These are phyloP conservation scores for Tuctoria greenei DNA, from an alignment of 176 grass and related monocot genomes.

Conservation along the genomic window DNA sequence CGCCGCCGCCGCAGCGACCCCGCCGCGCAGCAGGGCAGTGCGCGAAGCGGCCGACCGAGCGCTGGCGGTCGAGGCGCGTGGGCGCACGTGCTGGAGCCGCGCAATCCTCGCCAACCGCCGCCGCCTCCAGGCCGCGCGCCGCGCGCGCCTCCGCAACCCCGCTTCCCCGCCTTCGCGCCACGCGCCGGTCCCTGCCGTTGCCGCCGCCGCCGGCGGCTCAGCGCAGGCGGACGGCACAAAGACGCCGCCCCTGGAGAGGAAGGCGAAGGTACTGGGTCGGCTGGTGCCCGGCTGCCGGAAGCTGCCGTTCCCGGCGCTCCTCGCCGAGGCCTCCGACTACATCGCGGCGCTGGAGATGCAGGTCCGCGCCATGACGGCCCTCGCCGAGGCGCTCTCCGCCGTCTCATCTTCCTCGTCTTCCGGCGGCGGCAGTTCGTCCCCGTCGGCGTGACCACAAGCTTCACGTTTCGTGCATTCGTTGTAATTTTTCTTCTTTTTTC, in stretches of 20 bases:
- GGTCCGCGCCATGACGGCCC: conserved; percentile 75
- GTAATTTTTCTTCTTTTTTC: conserved; percentile 38
- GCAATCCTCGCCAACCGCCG: conserved; percentile 62
- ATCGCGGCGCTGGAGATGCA: conserved; percentile 94
- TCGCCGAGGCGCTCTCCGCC: conserved; percentile 68
- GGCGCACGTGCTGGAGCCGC: conserved; percentile 80
- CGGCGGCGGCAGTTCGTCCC: conserved; percentile 13
- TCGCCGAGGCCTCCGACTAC: conserved; percentile 80
- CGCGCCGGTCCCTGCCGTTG: neutral
- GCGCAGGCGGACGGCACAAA: neutral
- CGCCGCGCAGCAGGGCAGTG: conserved; percentile 49
- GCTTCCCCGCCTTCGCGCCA: neutral
- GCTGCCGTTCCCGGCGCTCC: conserved; percentile 62
- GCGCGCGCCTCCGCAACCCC: conserved; percentile 32
- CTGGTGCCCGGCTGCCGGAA: conserved; percentile 84
- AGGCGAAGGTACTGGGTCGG: conserved; percentile 63
- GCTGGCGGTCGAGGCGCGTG: conserved; percentile 65
- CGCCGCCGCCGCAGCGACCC: neutral
- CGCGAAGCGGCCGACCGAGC: conserved; percentile 82
- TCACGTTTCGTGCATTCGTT: conserved; percentile 54
- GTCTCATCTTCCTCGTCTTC: neutral
- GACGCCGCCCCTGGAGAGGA: conserved; percentile 49
- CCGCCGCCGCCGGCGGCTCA: neutral
- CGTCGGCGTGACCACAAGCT: conserved; percentile 29
- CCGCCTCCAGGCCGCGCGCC: conserved; percentile 39